Conservation (phyloP, 192 early-diverging fungal genomes). For the Lunasporangiospora selenospora region DNA sequence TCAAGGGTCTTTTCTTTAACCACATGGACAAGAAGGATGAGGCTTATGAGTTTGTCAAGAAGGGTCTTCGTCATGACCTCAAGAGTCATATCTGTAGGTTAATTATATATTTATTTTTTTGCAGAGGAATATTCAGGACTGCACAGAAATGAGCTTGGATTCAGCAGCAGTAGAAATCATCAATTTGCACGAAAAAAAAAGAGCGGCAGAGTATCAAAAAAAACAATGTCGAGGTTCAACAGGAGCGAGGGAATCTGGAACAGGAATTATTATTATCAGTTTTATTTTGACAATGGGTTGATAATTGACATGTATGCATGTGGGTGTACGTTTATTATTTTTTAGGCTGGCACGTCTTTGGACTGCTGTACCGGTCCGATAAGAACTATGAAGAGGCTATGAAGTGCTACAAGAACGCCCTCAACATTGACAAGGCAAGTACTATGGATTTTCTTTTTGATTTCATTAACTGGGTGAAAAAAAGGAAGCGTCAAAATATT, state of each 20-base stretch:
- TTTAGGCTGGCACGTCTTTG: slow-evolving; percentile 95
- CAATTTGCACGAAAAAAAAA: too few species aligned
- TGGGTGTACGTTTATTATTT: neutral
- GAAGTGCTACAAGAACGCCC: slow-evolving; percentile 89
- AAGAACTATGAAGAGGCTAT: slow-evolving; percentile 93
- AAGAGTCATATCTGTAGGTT: slow-evolving; percentile 86
- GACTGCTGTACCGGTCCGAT: slow-evolving; percentile 89
- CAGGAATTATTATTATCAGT: too few species aligned
- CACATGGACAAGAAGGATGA: slow-evolving; percentile 93
- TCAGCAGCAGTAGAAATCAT: too few species aligned
- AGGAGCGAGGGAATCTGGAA: too few species aligned
- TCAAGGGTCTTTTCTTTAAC: slow-evolving; percentile 94
- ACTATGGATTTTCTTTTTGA: too few species aligned
- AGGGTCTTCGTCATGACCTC: slow-evolving; percentile 81
- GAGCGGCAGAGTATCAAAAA: too few species aligned
- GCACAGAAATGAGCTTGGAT: too few species aligned
- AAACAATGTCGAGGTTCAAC: too few species aligned
- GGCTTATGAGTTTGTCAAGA: slow-evolving; percentile 85
- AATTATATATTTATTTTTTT: slow-evolving; percentile 11
- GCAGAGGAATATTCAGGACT: neutral
- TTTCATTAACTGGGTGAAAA: too few species aligned
- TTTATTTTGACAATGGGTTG: too few species aligned
- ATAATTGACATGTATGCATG: too few species aligned
- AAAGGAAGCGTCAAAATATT: too few species aligned
- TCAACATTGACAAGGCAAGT: slow-evolving; percentile 82